Evolutionary conservation across 2,329 filamentous ascomycete species (phyloP).

Genomic region (Ophiosphaerella narmari): DNA sequence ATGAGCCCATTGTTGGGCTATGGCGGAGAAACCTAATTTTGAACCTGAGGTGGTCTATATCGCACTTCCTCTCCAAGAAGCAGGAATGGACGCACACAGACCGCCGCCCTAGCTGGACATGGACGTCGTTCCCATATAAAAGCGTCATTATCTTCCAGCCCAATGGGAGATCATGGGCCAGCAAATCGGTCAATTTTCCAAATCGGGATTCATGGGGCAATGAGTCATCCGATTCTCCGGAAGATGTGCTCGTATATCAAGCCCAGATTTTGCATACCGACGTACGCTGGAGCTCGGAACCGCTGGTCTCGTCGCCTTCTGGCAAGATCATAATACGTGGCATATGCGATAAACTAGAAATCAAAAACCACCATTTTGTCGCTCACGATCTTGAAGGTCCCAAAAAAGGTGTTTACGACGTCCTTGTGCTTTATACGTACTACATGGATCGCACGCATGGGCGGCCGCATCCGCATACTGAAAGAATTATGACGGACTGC

Average conservation of each 20-base stretch:
- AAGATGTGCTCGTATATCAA: background rate
- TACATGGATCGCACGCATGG: no score
- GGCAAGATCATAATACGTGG: slow-evolving; percentile 2
- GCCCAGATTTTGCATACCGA: background rate
- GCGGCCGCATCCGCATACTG: no score
- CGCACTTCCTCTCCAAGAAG: background rate
- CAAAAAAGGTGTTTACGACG: no score
- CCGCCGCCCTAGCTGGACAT: background rate
- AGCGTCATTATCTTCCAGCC: no score
- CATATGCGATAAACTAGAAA: background rate
- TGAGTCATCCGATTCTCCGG: background rate
- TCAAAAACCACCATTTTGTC: no score
- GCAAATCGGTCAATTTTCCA: background rate
- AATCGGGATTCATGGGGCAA: background rate
- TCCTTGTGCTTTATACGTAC: no score
- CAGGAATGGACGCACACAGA: background rate
- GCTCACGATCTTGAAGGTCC: no score
- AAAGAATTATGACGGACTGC: no score
- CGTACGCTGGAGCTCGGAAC: background rate
- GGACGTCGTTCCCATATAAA: background rate
- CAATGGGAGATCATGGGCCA: background rate
- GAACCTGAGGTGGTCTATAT: background rate
- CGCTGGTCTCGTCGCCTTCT: background rate
- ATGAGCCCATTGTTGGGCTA: background rate
- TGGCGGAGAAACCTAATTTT: background rate